These are phyloP conservation scores for Zygosaccharomyces bailii DNA, from an alignment of 805 yeast genomes.

Conservation along the genomic window DNA sequence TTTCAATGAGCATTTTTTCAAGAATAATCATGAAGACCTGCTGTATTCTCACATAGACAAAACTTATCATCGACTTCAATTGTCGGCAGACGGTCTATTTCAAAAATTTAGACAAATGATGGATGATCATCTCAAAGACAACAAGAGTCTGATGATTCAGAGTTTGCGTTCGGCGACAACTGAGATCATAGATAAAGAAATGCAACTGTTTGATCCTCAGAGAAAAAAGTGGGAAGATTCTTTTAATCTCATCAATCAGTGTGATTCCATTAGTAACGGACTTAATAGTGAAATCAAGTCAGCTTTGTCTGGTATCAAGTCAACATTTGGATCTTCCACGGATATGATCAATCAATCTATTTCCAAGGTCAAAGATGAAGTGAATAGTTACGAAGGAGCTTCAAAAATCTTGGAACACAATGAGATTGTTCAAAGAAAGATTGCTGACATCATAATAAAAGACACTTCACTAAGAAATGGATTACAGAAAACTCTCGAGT, in stretches of 20 bases:
- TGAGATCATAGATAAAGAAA: conserved; percentile 32
- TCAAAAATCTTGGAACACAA: conserved; percentile 14
- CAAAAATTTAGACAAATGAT: conserved; percentile 23
- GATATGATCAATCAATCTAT: conserved; percentile 20
- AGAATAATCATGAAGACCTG: conserved; percentile 28
- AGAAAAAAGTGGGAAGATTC: conserved; percentile 32
- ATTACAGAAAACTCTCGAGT: conserved; percentile 11
- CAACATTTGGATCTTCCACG: conserved; percentile 19
- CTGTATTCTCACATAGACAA: conserved; percentile 26
- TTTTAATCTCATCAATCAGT: conserved; percentile 31
- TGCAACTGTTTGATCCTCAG: conserved; percentile 30
- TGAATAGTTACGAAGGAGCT: conserved; percentile 18
- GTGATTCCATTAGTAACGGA: conserved; percentile 32
- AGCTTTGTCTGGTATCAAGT: conserved; percentile 21
- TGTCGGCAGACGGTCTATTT: conserved; percentile 24
- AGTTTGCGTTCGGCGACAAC: conserved; percentile 29
- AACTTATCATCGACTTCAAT: conserved; percentile 25
- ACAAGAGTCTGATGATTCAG: conserved; percentile 24
- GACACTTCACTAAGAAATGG: conserved; percentile 16
- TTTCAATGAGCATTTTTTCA: conserved; percentile 31
- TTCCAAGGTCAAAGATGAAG: conserved; percentile 18
- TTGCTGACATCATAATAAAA: conserved; percentile 20
- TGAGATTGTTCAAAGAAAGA: conserved; percentile 17
- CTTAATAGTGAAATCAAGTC: conserved; percentile 21
- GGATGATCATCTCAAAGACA: conserved; percentile 24